Conservation (phyloP, 2,329 filamentous ascomycete genomes). For the Metarhizium humberi region DNA sequence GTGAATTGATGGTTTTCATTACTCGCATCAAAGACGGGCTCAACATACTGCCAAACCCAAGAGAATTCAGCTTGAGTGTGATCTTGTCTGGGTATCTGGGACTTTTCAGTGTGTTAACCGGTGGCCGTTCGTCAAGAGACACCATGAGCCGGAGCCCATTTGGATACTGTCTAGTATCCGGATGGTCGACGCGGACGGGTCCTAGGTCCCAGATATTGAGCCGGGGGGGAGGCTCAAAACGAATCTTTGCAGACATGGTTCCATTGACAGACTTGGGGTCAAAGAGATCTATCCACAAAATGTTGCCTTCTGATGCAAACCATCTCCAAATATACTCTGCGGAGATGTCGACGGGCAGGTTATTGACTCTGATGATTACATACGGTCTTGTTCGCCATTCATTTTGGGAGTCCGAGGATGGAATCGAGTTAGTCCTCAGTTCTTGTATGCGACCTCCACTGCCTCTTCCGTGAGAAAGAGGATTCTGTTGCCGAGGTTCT, state of each 20-base stretch:
- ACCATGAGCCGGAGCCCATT: constrained; percentile 13
- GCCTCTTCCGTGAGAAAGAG: not conserved
- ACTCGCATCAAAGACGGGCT: constrained; percentile 46
- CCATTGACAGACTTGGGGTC: constrained; percentile 1
- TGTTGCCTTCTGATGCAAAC: constrained; percentile 41
- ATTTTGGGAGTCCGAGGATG: not conserved
- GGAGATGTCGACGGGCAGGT: constrained; percentile 26
- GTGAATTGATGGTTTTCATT: constrained; percentile 33
- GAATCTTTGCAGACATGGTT: constrained; percentile 32
- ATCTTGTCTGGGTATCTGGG: constrained; percentile 22
- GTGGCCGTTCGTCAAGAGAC: not conserved
- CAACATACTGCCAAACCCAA: constrained; percentile 56
- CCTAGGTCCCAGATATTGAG: constrained; percentile 39
- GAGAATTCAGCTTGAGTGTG: constrained; percentile 29
- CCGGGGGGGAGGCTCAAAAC: constrained; percentile 48
- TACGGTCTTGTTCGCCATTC: constrained; percentile 26
- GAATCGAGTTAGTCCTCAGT: not conserved
- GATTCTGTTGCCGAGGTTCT: not conserved
- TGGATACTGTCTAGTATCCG: constrained; percentile 11
- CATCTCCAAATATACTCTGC: constrained; percentile 38
- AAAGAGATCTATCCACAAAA: constrained; percentile 48
- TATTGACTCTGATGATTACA: constrained; percentile 20
- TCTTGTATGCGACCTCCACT: not conserved
- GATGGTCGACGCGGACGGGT: constrained; percentile 17
- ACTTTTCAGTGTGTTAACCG: not conserved